Conservation (phyloP, 73 alveolate species). For the Blepharisma stoltei region DNA sequence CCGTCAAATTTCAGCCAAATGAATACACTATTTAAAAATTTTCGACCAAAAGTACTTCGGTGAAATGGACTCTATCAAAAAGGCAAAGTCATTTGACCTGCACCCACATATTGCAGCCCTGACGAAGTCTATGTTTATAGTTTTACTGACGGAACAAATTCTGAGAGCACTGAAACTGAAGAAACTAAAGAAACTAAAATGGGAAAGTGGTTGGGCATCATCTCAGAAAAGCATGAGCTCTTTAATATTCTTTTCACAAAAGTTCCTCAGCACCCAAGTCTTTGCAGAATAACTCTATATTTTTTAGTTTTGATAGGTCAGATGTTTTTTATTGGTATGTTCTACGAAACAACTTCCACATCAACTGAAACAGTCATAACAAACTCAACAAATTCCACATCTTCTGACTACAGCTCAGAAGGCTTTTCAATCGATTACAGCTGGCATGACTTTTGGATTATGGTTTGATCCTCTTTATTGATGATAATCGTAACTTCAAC, state of each 20-base stretch:
- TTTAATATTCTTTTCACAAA: not conserved
- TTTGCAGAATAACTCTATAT: not conserved
- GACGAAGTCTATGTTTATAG: no score
- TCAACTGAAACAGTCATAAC: not conserved
- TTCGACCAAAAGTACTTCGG: no score
- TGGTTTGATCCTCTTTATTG: not conserved
- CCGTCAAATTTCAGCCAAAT: no score
- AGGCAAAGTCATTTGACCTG: no score
- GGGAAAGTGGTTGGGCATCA: not conserved
- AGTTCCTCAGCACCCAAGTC: not conserved
- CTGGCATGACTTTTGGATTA: not conserved
- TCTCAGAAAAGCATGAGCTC: not conserved
- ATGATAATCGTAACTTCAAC: not conserved
- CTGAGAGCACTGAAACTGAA: no score
- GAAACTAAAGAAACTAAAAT: no score
- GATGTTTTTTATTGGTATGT: conserved; percentile 19
- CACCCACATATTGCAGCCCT: no score
- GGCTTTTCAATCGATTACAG: not conserved
- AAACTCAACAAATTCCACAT: not conserved
- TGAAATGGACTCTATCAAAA: no score
- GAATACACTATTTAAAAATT: no score
- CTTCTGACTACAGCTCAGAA: not conserved
- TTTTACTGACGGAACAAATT: no score
- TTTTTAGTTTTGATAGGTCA: not conserved
- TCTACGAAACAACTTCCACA: not conserved